Evolutionary conservation across 495 filamentous ascomycete genomes (phyloP), one percentile per base, ranked within the genome.

Genomic region (Extremus antarcticus): DNA sequence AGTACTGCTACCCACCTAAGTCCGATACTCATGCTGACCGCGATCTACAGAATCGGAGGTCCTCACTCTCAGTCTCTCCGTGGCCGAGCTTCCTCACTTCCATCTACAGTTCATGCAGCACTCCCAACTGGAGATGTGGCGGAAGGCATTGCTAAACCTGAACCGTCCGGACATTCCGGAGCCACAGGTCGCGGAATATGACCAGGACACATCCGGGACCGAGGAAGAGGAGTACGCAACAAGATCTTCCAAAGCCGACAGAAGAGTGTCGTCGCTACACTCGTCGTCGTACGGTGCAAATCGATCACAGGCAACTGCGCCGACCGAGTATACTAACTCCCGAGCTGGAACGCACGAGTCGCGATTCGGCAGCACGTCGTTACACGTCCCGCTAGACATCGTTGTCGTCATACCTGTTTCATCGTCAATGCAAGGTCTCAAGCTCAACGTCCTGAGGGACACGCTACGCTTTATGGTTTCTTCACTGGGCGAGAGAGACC

Each of bases 351-450:
- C 58, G 24, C 71, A 72, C 3, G 78, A 80, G 47, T 66, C 73
- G n/a, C 66, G 74, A 35, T 63, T 86, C 16, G 23, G 46, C 47
- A 72, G 77, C 11, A 71, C 78, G 2, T 79, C 87, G 0, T 66
- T 94, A 53, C 92, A 97, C 66, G 89, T 97, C 41, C 94, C 92
- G 16, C 78, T 97, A 32, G 92, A 99, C 66, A 81, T 99, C 41
- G 91, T 99, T 1, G 87, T 97, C 8, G 92, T 99, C 32, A 92
- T 99, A 47, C 92, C 92, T 0, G 89, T 97, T 11, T 95, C 92
- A 10, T 95, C 94, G 4, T 99, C 92, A 0, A 99, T 97, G 92
- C 92, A 96, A 69, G 92, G 94, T 4, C 78, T 99, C 47, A 99
- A 99, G 71, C 96, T 99, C 60, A 94, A 87, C 47, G 78, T 99